These are phyloP conservation scores for Cryphonectria parasitica DNA, from an alignment of 2,329 filamentous ascomycete genomes.

Conservation along the genomic window DNA sequence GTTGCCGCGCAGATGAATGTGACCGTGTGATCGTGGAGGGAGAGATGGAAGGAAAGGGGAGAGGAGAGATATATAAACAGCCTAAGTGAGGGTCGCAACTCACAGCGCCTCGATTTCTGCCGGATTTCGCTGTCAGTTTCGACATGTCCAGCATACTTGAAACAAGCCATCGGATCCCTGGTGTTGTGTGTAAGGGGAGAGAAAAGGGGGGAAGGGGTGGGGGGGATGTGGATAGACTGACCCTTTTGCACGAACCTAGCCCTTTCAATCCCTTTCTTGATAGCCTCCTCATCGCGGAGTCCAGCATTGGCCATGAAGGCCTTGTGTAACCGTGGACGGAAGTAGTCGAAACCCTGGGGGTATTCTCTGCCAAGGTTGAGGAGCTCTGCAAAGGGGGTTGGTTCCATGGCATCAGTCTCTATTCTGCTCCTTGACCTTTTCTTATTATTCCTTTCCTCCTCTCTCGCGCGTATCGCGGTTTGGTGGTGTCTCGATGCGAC, in stretches of 20 bases:
- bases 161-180: neutral
- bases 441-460: neutral
- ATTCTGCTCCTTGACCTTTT: neutral
- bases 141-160: neutral
- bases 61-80: neutral
- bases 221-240: conserved; percentile 41
- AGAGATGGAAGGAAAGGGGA: neutral
- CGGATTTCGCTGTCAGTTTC: conserved; percentile 10
- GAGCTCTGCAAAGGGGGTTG: conserved; percentile 61
- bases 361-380: conserved; percentile 85
- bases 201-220: neutral
- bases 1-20: neutral
- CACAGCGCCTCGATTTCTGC: conserved; percentile 90
- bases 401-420: neutral
- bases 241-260: conserved; percentile 93
- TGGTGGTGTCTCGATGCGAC: neutral
- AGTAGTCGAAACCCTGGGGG: conserved; percentile 80
- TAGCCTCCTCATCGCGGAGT: conserved; percentile 73
- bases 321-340: conserved; percentile 77
- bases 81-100: conserved; percentile 46
- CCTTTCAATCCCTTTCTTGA: conserved; percentile 72
- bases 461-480: neutral
- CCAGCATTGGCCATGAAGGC: conserved; percentile 80
- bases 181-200: too few species aligned
- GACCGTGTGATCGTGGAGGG: neutral